These are phyloP conservation scores for Ophiostoma quercus DNA, from an alignment of 2,329 filamentous ascomycete species.

Conservation along the genomic window DNA sequence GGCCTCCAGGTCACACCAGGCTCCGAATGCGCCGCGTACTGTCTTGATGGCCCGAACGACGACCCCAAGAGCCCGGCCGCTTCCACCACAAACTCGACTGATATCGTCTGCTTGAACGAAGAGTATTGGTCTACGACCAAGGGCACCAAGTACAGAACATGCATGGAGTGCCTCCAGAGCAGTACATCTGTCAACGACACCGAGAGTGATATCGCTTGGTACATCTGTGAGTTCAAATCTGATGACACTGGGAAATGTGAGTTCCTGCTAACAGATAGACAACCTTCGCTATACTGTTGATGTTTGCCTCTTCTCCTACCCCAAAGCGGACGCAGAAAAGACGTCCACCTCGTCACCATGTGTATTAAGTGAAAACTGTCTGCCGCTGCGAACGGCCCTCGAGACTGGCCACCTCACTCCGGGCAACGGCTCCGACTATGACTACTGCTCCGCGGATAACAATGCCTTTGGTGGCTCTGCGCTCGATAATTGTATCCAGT, in stretches of 20 bases:
- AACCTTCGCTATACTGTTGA: conserved; percentile 47
- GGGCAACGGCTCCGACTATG: conserved; percentile 23
- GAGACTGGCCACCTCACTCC: conserved; percentile 33
- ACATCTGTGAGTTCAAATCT: conserved; percentile 34
- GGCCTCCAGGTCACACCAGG: conserved; percentile 47
- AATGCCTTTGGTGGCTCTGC: not conserved
- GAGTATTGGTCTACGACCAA: conserved; percentile 36
- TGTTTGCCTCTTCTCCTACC: conserved; percentile 43
- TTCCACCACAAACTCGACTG: conserved; percentile 42
- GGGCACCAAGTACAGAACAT: conserved; percentile 46
- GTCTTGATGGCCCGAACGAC: conserved; percentile 38
- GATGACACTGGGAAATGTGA: not conserved
- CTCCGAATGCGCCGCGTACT: conserved; percentile 47
- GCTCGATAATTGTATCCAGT: not conserved
- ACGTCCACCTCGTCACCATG: conserved; percentile 43
- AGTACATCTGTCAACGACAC: conserved; percentile 39
- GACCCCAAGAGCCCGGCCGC: conserved; percentile 35
- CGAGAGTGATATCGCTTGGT: conserved; percentile 43
- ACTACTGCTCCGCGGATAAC: not conserved
- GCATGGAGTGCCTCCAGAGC: conserved; percentile 43
- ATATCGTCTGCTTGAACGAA: conserved; percentile 44
- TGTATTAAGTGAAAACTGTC: conserved; percentile 40
- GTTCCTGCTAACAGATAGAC: conserved; percentile 28
- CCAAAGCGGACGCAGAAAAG: conserved; percentile 29
- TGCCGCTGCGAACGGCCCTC: conserved; percentile 38